Conservation (phyloP, 352 stramenopile species). For the Phytophthora lateralis region DNA sequence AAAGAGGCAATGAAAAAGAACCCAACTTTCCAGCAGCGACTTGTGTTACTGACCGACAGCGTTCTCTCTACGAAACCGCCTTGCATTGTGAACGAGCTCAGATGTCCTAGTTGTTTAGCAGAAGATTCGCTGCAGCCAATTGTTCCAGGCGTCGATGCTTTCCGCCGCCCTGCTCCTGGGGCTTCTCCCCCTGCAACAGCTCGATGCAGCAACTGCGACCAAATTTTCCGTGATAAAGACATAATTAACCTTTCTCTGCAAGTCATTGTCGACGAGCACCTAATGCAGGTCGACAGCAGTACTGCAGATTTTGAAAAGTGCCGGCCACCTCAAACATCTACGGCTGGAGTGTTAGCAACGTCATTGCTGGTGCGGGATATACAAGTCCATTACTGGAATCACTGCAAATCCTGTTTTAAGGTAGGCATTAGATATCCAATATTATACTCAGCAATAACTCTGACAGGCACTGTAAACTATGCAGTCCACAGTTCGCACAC, state of each 20-base stretch:
- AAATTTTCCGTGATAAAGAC: conserved; percentile 5
- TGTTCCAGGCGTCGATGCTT: conserved; percentile 2
- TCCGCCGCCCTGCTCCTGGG: conserved; percentile 1
- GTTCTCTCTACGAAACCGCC: conserved; percentile 1
- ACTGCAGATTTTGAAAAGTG: conserved; percentile 9
- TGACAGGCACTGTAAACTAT: too few species aligned
- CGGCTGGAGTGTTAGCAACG: not conserved
- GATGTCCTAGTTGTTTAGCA: not conserved
- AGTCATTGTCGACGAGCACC: not conserved
- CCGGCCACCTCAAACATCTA: not conserved
- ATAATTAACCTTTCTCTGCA: not conserved
- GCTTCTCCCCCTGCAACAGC: not conserved
- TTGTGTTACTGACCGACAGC: not conserved
- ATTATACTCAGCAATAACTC: too few species aligned
- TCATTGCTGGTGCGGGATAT: conserved; percentile 11
- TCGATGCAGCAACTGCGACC: not conserved
- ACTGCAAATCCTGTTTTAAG: conserved; percentile 28
- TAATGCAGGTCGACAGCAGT: not conserved
- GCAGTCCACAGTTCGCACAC: conserved; percentile 4
- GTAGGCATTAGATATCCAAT: not conserved
- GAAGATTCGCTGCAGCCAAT: not conserved
- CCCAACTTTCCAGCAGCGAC: not conserved
- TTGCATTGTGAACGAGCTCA: not conserved
- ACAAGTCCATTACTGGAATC: conserved; percentile 22
- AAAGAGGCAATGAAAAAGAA: too few species aligned